Conservation (phyloP, 768 basidiomycete species). For the Suillus lakei region DNA sequence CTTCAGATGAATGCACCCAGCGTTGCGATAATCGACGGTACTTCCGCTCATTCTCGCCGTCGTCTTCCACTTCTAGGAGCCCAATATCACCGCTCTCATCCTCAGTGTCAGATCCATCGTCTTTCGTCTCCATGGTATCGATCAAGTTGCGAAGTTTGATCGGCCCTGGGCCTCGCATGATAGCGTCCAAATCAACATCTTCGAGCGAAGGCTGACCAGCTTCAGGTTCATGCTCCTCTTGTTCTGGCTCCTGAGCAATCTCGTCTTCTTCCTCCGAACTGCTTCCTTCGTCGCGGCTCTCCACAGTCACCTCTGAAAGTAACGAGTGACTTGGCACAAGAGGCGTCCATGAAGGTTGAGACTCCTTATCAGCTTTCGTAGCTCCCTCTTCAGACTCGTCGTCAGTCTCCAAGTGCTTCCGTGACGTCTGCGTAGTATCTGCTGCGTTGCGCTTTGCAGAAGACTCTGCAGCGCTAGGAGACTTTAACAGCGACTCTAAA, state of each 20-base stretch:
- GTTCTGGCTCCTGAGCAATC: slow-evolving; percentile 22
- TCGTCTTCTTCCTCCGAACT: slow-evolving; percentile 41
- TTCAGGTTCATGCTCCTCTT: slow-evolving; percentile 15
- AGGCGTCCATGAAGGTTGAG: slow-evolving; percentile 18
- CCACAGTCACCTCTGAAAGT: slow-evolving; percentile 41
- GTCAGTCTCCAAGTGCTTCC: neutral
- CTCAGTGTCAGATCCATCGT: slow-evolving; percentile 38
- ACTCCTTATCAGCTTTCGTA: neutral
- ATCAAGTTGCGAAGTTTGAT: slow-evolving; percentile 30
- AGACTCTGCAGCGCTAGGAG: slow-evolving; percentile 19
- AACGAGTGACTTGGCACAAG: slow-evolving; percentile 36
- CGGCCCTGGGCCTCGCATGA: slow-evolving; percentile 46
- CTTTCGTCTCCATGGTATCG: slow-evolving; percentile 32
- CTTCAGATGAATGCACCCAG: slow-evolving; percentile 35
- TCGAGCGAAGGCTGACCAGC: slow-evolving; percentile 10
- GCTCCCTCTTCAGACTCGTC: slow-evolving; percentile 9
- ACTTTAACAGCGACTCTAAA: slow-evolving; percentile 40
- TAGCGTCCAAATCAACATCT: slow-evolving; percentile 40
- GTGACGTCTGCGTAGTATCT: slow-evolving; percentile 5
- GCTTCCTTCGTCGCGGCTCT: slow-evolving; percentile 45
- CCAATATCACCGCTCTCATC: slow-evolving; percentile 46
- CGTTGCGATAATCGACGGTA: slow-evolving; percentile 39
- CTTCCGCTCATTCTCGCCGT: slow-evolving; percentile 36
- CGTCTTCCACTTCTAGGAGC: slow-evolving; percentile 44
- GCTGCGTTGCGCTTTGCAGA: slow-evolving; percentile 11